phyloP scores from a whole-genome alignment of 73 alveolate species.

The Stentor coeruleus region DNA sequence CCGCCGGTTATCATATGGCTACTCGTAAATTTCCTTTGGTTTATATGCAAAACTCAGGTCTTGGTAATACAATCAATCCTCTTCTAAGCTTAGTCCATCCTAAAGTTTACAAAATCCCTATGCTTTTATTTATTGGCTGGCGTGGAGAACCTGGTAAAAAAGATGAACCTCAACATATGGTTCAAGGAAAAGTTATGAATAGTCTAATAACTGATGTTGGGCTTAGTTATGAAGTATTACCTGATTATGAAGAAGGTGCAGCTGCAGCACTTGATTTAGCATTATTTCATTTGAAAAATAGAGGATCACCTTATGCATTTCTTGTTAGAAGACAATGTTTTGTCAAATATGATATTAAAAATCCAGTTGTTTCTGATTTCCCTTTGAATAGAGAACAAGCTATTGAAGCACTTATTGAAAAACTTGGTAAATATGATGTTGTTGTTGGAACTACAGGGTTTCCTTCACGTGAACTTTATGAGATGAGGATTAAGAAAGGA shows the following conservation, averaged over 20 bases:
- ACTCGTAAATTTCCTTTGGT: constrained; percentile 84
- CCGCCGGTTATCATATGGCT: constrained; percentile 89
- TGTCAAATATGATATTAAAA: constrained; percentile 27
- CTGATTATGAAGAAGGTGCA: constrained; percentile 83
- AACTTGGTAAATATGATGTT: constrained; percentile 54
- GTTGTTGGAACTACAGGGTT: constrained; percentile 81
- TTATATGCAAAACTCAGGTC: constrained; percentile 88
- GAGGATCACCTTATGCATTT: constrained; percentile 80
- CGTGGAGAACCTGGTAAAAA: constrained; percentile 94
- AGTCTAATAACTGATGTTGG: constrained; percentile 77
- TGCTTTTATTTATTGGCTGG: constrained; percentile 85
- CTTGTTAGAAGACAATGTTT: constrained; percentile 76
- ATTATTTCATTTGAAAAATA: constrained; percentile 37
- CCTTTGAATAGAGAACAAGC: constrained; percentile 69
- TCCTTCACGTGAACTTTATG: constrained; percentile 83
- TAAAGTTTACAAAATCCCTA: constrained; percentile 89
- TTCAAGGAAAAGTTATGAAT: constrained; percentile 75
- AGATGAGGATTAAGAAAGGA: constrained; percentile 61
- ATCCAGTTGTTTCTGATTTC: constrained; percentile 32
- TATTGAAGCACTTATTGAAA: constrained; percentile 39
- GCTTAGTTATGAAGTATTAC: constrained; percentile 71
- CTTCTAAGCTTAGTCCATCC: constrained; percentile 69
- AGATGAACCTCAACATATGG: constrained; percentile 92
- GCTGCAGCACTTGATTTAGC: constrained; percentile 58
- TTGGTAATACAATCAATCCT: constrained; percentile 90